Percentiles rank a stretch among this genome's conserved stretches.
These are phyloP conservation scores for Cercospora zeina DNA, from an alignment of 2,329 filamentous ascomycete species.

Conservation along the genomic window DNA sequence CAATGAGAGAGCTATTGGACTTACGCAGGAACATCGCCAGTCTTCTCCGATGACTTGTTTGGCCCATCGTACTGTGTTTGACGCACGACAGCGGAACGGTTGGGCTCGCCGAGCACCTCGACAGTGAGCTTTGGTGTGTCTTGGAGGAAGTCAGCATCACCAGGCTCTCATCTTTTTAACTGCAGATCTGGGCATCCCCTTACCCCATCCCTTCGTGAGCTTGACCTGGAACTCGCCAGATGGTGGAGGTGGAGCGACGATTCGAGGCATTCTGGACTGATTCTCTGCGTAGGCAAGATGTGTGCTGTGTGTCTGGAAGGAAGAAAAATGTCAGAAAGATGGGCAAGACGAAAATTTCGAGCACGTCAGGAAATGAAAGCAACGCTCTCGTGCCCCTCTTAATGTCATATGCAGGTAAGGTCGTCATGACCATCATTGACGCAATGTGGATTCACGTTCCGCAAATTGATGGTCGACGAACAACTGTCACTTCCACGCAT, in stretches of 20 bases:
- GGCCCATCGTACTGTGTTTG: slow-evolving; percentile 39
- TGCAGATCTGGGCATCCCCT: not conserved
- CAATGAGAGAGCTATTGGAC: slow-evolving; percentile 9
- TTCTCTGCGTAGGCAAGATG: not conserved
- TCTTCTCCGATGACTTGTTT: slow-evolving; percentile 42
- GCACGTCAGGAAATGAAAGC: not conserved
- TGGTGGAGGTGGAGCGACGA: slow-evolving; percentile 40
- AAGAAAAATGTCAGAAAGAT: not conserved
- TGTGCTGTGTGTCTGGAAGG: not conserved
- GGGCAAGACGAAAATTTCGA: not conserved
- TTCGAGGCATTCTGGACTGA: slow-evolving; percentile 39
- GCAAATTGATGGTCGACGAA: slow-evolving; percentile 8
- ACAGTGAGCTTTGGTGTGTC: slow-evolving; percentile 40
- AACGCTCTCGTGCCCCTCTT: slow-evolving; percentile 16
- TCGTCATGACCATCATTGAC: slow-evolving; percentile 18
- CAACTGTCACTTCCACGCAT: not conserved
- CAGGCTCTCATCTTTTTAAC: not conserved
- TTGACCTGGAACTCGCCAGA: slow-evolving; percentile 41
- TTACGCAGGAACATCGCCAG: slow-evolving; percentile 42
- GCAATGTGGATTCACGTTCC: slow-evolving; percentile 12
- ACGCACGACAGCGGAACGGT: slow-evolving; percentile 43
- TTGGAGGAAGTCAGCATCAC: slow-evolving; percentile 28
- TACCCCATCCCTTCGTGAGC: slow-evolving; percentile 40
- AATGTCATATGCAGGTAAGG: slow-evolving; percentile 13
- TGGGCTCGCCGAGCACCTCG: slow-evolving; percentile 47